Percentiles rank a stretch among this genome's conserved stretches.
phyloP scores from a whole-genome alignment of 2,329 filamentous ascomycete genomes.

The Tolypocladium amazonense region DNA sequence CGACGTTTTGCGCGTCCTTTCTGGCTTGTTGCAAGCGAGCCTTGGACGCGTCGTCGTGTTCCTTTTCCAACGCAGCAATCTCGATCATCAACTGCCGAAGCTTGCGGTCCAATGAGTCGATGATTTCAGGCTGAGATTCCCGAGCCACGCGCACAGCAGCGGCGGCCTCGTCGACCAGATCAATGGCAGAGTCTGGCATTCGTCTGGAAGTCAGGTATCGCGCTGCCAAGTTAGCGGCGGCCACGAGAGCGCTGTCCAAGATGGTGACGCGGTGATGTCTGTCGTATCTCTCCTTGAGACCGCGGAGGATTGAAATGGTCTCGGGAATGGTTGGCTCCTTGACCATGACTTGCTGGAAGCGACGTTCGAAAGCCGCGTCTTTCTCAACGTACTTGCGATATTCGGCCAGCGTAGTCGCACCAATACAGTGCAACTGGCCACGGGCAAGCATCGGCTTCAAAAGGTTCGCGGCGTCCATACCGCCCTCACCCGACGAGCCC shows the following conservation, averaged over 20 bases:
- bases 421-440: conserved; percentile 94
- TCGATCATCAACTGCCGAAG: conserved; percentile 91
- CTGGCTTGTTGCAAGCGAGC: conserved; percentile 71
- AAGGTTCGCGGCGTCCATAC: conserved; percentile 97
- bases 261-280: conserved; percentile 97
- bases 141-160: conserved; percentile 92
- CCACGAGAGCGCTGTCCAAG: conserved; percentile 83
- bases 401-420: conserved; percentile 87
- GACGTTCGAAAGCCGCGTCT: conserved; percentile 92
- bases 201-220: conserved; percentile 86
- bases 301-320: conserved; percentile 95
- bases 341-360: conserved; percentile 96
- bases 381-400: conserved; percentile 99
- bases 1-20: conserved; percentile 85
- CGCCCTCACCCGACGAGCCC: conserved; percentile 85
- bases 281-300: conserved; percentile 95
- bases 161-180: conserved; percentile 91
- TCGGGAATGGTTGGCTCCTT: conserved; percentile 85
- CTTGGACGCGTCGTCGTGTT: conserved; percentile 90
- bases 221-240: conserved; percentile 81
- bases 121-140: conserved; percentile 91
- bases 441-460: conserved; percentile 97
- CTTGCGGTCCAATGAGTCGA: conserved; percentile 87
- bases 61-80: conserved; percentile 86
- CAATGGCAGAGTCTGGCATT: conserved; percentile 92